Evolutionary conservation across 495 filamentous ascomycete genomes (phyloP), one percentile per base, ranked within the genome.

Genomic region (Talaromyces trachyspermus): DNA sequence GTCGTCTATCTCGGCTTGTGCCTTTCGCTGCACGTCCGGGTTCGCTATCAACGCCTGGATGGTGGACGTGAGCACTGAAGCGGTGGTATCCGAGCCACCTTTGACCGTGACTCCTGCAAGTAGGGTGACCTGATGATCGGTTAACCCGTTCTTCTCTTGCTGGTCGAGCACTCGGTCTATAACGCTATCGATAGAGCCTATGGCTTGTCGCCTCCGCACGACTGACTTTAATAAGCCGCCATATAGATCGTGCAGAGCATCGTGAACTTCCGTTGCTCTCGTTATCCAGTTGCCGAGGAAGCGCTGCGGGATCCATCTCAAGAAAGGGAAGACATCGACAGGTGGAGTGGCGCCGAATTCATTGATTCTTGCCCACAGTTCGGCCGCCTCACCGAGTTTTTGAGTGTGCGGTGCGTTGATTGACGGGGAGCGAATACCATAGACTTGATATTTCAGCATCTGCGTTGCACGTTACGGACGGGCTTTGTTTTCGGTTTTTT

Each of bases 321-420:
- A 23, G 17, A 40, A 27, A 8, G 46, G 46, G n/a, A 41, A 42
- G 4, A 41, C 17, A 19, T 49, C 46, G 8, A 49, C 46, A 14
- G 75, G 74, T 0, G 75, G 75, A 7, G 70, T 77, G 1, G 68
- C 67, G 9, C 74, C 75, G 0, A 62, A 38, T 36, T n/a, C n/a
- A n/a, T n/a, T n/a, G n/a, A n/a, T n/a, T n/a, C n/a, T n/a, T n/a
- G n/a, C n/a, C n/a, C n/a, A n/a, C n/a, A n/a, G n/a, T n/a, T n/a
- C n/a, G n/a, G n/a, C n/a, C n/a, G n/a, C n/a, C n/a, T n/a, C n/a
- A n/a, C n/a, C 74, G 4, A 78, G 62, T 14, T 63, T 49, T 2
- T 46, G 51, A 62, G 76, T 61, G 33, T 69, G n/a, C n/a, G n/a
- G n/a, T n/a, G n/a, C n/a, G n/a, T 49, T n/a, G 10, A 38, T 23